phyloP scores from a whole-genome alignment of 805 yeast species.

The Sugiyamaella smithiae region DNA sequence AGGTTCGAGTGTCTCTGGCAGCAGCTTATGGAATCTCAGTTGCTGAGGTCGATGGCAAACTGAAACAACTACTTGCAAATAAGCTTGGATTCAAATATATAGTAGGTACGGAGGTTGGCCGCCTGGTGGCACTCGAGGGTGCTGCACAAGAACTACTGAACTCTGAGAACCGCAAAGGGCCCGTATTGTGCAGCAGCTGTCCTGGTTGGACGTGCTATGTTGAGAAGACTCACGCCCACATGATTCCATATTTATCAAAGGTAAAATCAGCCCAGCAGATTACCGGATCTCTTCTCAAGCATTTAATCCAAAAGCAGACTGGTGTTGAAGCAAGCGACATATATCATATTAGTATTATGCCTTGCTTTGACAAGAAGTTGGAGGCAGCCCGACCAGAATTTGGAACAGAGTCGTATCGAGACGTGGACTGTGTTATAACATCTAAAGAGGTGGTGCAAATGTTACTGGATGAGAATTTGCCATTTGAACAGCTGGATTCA shows the following conservation, averaged over 20 bases:
- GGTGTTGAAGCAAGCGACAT: slow-evolving; percentile 37
- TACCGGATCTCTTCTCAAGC: slow-evolving; percentile 75
- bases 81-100: slow-evolving; percentile 67
- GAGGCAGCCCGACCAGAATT: slow-evolving; percentile 87
- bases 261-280: slow-evolving; percentile 92
- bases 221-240: slow-evolving; percentile 89
- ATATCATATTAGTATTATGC: slow-evolving; percentile 89
- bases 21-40: slow-evolving; percentile 56
- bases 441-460: slow-evolving; percentile 81
- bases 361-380: slow-evolving; percentile 93
- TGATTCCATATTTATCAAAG: slow-evolving; percentile 65
- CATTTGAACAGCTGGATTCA: slow-evolving; percentile 26
- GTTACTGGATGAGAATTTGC: slow-evolving; percentile 48
- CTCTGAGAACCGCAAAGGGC: slow-evolving; percentile 34
- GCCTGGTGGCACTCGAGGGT: slow-evolving; percentile 58
- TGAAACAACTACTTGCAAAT: slow-evolving; percentile 56
- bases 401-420: slow-evolving; percentile 40
- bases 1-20: slow-evolving; percentile 78
- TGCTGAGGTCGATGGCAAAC: slow-evolving; percentile 55
- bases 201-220: slow-evolving; percentile 98
- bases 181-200: slow-evolving; percentile 70
- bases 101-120: slow-evolving; percentile 82
- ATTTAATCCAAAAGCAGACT: slow-evolving; percentile 40
- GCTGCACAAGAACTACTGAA: slow-evolving; percentile 44
- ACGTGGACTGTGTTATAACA: slow-evolving; percentile 93